These are phyloP conservation scores for Escovopsis weberi DNA, from an alignment of 2,329 filamentous ascomycete genomes.

Conservation along the genomic window DNA sequence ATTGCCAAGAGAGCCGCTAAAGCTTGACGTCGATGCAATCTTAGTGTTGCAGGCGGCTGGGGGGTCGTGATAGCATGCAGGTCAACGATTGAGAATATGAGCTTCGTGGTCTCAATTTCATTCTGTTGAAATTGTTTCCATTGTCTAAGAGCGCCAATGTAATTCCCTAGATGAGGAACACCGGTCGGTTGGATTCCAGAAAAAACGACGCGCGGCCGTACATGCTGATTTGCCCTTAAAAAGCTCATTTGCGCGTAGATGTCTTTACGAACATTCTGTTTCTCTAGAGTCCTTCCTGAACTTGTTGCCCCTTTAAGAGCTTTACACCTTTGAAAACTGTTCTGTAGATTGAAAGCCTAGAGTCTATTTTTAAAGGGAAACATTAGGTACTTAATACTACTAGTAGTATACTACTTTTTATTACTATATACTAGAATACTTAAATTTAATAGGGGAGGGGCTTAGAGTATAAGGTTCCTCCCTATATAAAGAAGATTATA, in stretches of 20 bases:
- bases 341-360: too few relatives aligned
- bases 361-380: too few relatives aligned
- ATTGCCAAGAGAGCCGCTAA: slow-evolving; percentile 72
- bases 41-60: slow-evolving; percentile 48
- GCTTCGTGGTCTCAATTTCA: slow-evolving; percentile 37
- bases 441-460: too few relatives aligned
- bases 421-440: too few relatives aligned
- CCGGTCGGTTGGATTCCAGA: slow-evolving; percentile 96
- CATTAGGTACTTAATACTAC: too few relatives aligned
- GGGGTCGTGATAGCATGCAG: slow-evolving; percentile 80
- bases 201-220: slow-evolving; percentile 48
- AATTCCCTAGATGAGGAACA: slow-evolving; percentile 88
- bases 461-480: too few relatives aligned
- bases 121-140: slow-evolving; percentile 69
- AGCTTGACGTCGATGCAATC: slow-evolving; percentile 53
- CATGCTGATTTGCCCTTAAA: not conserved
- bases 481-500: too few relatives aligned
- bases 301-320: too few relatives aligned
- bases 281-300: too few relatives aligned
- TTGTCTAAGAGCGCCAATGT: slow-evolving; percentile 73
- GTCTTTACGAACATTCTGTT: too few relatives aligned
- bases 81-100: slow-evolving; percentile 83
- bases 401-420: too few relatives aligned
- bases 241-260: not conserved
- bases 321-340: too few relatives aligned